Evolutionary conservation across 2,329 filamentous ascomycete species (phyloP).

Genomic region (Talaromyces pinophilus): DNA sequence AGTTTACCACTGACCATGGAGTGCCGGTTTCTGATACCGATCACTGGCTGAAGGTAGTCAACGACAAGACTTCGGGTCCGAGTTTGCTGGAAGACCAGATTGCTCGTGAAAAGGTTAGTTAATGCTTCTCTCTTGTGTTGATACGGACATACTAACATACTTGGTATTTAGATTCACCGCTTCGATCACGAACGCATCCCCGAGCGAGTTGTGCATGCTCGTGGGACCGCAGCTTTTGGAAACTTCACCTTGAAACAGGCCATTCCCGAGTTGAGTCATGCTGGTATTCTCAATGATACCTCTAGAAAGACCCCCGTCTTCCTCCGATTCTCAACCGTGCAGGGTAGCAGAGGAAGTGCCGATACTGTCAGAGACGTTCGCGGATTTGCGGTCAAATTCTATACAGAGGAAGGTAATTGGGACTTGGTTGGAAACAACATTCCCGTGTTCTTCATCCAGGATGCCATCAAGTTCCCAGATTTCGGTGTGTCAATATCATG

Average conservation of each 20-base stretch:
- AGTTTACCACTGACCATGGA: conserved; percentile 76
- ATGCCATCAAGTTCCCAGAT: conserved; percentile 73
- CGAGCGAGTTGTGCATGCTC: conserved; percentile 67
- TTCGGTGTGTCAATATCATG: conserved; percentile 41
- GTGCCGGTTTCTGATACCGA: conserved; percentile 73
- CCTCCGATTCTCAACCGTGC: conserved; percentile 74
- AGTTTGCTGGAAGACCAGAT: conserved; percentile 70
- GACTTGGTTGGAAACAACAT: conserved; percentile 75
- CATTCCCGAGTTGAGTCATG: conserved; percentile 62
- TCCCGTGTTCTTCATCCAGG: conserved; percentile 74
- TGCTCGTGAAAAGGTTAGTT: conserved; percentile 67
- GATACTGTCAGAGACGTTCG: conserved; percentile 83
- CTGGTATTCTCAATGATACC: conserved; percentile 67
- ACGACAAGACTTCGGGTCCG: conserved; percentile 65
- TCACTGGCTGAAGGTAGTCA: conserved; percentile 70
- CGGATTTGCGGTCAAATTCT: conserved; percentile 76
- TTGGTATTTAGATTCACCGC: conserved; percentile 50
- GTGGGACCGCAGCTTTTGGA: conserved; percentile 65
- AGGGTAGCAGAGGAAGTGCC: conserved; percentile 72
- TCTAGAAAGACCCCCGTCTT: conserved; percentile 66
- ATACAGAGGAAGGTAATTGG: conserved; percentile 76
- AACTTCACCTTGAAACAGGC: conserved; percentile 67
- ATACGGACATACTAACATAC: not conserved
- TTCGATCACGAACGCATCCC: conserved; percentile 76
- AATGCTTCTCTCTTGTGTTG: not conserved